Base-by-base conservation (phyloP, 495 filamentous ascomycete species). In the Mycothermus thermophilus region DNA sequence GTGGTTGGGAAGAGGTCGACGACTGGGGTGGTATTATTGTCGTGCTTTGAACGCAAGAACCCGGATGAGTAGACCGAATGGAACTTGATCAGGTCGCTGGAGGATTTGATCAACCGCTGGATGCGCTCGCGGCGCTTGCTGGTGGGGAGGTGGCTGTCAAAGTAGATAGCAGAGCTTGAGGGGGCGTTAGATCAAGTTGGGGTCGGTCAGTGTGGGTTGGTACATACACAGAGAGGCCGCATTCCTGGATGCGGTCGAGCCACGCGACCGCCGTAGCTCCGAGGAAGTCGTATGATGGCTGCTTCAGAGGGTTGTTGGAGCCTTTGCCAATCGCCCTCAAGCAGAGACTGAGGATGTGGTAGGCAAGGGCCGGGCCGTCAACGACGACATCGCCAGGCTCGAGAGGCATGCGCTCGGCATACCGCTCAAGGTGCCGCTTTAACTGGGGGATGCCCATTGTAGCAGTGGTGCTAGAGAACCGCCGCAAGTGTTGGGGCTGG, bases 331-430 rank as follows among this genome's bases (percentile, higher is more conserved):
- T 63, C 27, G 52, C 52, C 4, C 48, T 55, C 4, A 75, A 51
- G 19, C 77, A 63, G 9, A 70, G 52, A 8, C 67, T 53, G 29
- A 77, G 72, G 24, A 88, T 58, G 47, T 82, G 71, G 43, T 86
- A 76, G 4, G 80, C 79, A 13, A 92, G 61, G 9, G 70, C 75
- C 0, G 83, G 82, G 0, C 83, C 83, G 42, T 92, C 83, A 32
- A 92, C 71, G 23, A 79, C 73, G 5, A 81, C 62, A 1, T 46
- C 50, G 27, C 49, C 41, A 9, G 56, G 47, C 3, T 40, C 40
- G 12, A 84, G 55, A n/a, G 55, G 32, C 7, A 61, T 57, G 5
- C 52, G 48, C 19, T 64, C 50, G 1, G 75, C 69, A 51, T 74
- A 79, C 2, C 69, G 75, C 18, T 65, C 56, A 12, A 88, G 46